Conservation (phyloP, 306 rosid genomes). For the Castanea sativa region DNA sequence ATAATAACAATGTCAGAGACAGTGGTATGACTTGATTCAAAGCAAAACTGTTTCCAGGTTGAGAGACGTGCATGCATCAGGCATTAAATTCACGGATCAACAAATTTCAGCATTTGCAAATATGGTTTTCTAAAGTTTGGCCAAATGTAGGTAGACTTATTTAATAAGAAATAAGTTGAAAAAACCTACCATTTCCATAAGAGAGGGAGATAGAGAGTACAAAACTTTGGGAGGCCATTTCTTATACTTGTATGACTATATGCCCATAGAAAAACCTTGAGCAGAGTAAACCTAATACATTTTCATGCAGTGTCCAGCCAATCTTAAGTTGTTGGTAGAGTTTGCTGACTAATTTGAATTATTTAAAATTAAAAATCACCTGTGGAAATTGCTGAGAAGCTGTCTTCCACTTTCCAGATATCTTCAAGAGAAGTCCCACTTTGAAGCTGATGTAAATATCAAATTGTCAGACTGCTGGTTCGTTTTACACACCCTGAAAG, state of each 20-base stretch:
- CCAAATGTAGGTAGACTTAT: not conserved
- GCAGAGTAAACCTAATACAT: not conserved
- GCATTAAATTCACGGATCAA: not conserved
- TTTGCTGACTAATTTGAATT: constrained; percentile 1
- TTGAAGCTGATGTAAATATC: constrained; percentile 58
- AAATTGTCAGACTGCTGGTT: constrained; percentile 36
- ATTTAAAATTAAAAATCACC: constrained; percentile 37
- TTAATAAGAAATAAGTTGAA: not conserved
- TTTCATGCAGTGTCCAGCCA: constrained; percentile 9
- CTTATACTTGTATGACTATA: not conserved
- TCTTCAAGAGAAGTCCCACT: constrained; percentile 48
- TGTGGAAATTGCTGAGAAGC: constrained; percentile 16
- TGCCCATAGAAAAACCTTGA: not conserved
- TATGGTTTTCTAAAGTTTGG: not conserved
- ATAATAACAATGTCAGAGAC: not conserved
- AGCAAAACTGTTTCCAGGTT: not conserved
- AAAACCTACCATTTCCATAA: not conserved
- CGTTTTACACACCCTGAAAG: constrained; percentile 16
- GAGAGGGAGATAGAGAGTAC: not conserved
- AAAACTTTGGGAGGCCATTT: not conserved
- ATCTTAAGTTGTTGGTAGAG: constrained; percentile 5
- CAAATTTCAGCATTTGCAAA: not conserved
- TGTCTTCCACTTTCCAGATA: constrained; percentile 47
- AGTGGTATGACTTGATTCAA: not conserved
- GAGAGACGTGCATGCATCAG: not conserved